phyloP scores from a whole-genome alignment of 345 rosid species.

The Citrus glauca region DNA sequence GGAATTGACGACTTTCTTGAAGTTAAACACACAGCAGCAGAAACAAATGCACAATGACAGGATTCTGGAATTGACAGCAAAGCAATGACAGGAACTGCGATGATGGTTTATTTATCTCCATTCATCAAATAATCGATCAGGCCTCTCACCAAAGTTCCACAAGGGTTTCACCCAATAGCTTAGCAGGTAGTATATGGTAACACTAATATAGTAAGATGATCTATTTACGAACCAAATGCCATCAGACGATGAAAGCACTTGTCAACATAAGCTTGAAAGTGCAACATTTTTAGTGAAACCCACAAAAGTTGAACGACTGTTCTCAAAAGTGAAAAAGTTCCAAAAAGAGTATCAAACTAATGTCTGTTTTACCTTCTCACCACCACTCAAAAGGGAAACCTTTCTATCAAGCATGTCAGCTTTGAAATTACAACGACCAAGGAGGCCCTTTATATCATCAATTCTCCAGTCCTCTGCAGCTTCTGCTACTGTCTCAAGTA shows the following conservation, averaged over 20 bases:
- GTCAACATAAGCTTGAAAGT: background rate
- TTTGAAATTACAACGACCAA: slow-evolving; percentile 97
- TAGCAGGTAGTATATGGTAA: background rate
- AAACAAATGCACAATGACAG: background rate
- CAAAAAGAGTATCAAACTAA: background rate
- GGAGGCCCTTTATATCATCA: slow-evolving; percentile 93
- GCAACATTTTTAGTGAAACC: background rate
- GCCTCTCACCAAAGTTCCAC: background rate
- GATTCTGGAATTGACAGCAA: background rate
- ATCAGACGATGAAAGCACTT: background rate
- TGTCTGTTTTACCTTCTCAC: slow-evolving; percentile 63
- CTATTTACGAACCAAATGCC: background rate
- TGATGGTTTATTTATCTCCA: too few species aligned
- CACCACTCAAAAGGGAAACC: slow-evolving; percentile 89
- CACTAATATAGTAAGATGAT: background rate
- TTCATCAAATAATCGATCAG: background rate
- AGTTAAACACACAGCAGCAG: background rate
- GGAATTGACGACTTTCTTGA: background rate
- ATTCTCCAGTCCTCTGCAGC: slow-evolving; percentile 92
- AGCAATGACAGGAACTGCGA: background rate
- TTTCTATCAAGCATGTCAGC: slow-evolving; percentile 92
- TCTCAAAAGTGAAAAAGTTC: background rate
- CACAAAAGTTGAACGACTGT: background rate
- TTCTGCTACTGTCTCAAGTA: slow-evolving; percentile 80
- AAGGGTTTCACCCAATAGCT: background rate